phyloP scores from a whole-genome alignment of 2,329 filamentous ascomycete genomes.

The Achaetomium macrosporum region DNA sequence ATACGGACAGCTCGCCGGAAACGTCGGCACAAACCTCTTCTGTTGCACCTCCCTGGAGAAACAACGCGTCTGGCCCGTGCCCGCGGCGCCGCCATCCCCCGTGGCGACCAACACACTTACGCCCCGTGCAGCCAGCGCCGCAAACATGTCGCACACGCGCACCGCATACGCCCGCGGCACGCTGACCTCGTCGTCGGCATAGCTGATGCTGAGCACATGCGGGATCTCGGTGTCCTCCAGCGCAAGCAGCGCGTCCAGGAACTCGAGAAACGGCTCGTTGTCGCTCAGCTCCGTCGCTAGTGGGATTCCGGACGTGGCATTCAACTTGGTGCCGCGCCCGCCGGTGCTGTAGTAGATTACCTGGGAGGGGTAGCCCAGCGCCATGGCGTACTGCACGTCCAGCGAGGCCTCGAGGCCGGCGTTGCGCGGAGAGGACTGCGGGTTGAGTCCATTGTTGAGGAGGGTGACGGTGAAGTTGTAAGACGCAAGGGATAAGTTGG shows the following conservation, averaged over 20 bases:
- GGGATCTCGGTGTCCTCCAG: constrained; percentile 42
- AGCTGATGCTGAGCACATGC: constrained; percentile 52
- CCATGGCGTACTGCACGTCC: constrained; percentile 45
- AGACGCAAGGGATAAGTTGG: constrained; percentile 21
- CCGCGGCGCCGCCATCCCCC: constrained; percentile 46
- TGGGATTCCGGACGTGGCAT: constrained; percentile 31
- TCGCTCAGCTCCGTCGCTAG: constrained; percentile 27
- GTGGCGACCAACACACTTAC: constrained; percentile 45
- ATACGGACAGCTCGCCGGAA: constrained; percentile 63
- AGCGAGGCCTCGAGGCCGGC: constrained; percentile 43
- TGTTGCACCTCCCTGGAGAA: constrained; percentile 53
- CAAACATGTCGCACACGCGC: constrained; percentile 48
- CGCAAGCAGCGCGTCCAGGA: constrained; percentile 45
- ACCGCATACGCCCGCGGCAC: constrained; percentile 47
- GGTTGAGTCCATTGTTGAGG: constrained; percentile 42
- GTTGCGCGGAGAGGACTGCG: constrained; percentile 29
- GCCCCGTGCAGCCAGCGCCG: constrained; percentile 47
- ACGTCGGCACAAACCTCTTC: constrained; percentile 53
- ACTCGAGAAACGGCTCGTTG: constrained; percentile 55
- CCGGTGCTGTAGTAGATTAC: constrained; percentile 42
- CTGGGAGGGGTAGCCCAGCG: constrained; percentile 39
- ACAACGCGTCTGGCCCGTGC: constrained; percentile 45
- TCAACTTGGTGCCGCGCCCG: constrained; percentile 39
- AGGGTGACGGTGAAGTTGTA: constrained; percentile 35
- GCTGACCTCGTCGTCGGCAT: constrained; percentile 52